Conservation (phyloP, 768 basidiomycete genomes). For the Asterophora lycoperdoides region DNA sequence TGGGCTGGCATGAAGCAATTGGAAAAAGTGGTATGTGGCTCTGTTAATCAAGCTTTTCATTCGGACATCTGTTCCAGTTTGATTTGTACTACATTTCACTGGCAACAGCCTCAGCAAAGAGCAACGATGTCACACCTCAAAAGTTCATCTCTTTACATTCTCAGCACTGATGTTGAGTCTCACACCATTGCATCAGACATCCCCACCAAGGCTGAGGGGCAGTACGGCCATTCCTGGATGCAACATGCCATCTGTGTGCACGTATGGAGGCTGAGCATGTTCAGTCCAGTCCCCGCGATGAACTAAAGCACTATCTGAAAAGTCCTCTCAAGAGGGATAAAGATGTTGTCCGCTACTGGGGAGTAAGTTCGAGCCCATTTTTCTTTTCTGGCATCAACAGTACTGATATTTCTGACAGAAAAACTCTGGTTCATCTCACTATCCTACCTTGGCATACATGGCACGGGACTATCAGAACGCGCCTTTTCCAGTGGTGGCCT, state of each 20-base stretch:
- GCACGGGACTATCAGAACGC: not conserved
- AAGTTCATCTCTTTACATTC: not conserved
- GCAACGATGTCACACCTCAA: too few relatives aligned
- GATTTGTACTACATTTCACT: not conserved
- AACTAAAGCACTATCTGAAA: not conserved
- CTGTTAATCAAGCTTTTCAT: not conserved
- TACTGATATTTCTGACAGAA: not conserved
- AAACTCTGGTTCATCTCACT: not conserved
- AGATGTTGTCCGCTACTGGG: not conserved
- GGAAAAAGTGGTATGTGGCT: not conserved
- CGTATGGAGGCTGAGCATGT: not conserved
- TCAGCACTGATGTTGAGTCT: not conserved
- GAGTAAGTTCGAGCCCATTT: not conserved
- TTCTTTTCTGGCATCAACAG: not conserved
- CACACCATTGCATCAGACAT: not conserved
- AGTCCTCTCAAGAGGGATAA: not conserved
- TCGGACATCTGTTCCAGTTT: too few relatives aligned
- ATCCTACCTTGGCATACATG: not conserved
- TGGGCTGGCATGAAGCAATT: not conserved
- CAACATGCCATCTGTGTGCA: not conserved
- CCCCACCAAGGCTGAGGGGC: too few relatives aligned
- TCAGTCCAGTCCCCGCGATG: not conserved
- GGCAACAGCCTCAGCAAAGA: not conserved
- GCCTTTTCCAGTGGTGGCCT: not conserved
- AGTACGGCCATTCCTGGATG: not conserved